A percentile compares a stretch with the other conserved stretches of the same genome.
Conservation (phyloP, 2,329 filamentous ascomycete genomes). For the Penicillium sp. region DNA sequence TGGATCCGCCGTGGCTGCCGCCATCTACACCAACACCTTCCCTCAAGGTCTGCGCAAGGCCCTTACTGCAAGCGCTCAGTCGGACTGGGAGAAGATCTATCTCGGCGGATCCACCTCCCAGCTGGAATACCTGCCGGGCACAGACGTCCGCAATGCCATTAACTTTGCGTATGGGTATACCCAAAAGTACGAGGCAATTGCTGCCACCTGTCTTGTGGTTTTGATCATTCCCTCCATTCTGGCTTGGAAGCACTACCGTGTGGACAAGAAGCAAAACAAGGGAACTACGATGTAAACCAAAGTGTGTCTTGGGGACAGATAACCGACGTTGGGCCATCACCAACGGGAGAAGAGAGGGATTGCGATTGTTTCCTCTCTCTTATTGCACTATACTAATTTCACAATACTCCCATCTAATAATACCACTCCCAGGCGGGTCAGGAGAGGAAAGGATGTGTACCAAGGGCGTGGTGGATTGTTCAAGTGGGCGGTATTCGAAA, state of each 20-base stretch:
- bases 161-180: constrained; percentile 36
- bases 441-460: too few species aligned
- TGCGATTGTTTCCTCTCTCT: too few species aligned
- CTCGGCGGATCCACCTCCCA: constrained; percentile 28
- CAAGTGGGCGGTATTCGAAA: too few species aligned
- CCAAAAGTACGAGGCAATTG: constrained; percentile 30
- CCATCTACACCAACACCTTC: constrained; percentile 24
- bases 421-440: too few species aligned
- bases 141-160: constrained; percentile 32
- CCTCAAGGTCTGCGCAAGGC: constrained; percentile 12
- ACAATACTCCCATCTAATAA: too few species aligned
- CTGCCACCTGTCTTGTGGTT: constrained; percentile 26
- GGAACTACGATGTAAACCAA: constrained; percentile 13
- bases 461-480: too few species aligned
- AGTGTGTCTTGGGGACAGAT: too few species aligned
- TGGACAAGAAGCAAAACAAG: constrained; percentile 33
- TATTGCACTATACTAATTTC: too few species aligned
- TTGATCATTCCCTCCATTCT: constrained; percentile 25
- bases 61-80: constrained; percentile 20
- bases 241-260: constrained; percentile 29
- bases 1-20: constrained; percentile 29
- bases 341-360: too few species aligned
- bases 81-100: constrained; percentile 22
- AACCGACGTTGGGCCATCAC: too few species aligned
- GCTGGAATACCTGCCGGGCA: constrained; percentile 29